A percentile compares a stretch with the other conserved stretches of the same genome.
These are phyloP conservation scores for Turritis glabra DNA, from an alignment of 345 rosid species.

Conservation along the genomic window DNA sequence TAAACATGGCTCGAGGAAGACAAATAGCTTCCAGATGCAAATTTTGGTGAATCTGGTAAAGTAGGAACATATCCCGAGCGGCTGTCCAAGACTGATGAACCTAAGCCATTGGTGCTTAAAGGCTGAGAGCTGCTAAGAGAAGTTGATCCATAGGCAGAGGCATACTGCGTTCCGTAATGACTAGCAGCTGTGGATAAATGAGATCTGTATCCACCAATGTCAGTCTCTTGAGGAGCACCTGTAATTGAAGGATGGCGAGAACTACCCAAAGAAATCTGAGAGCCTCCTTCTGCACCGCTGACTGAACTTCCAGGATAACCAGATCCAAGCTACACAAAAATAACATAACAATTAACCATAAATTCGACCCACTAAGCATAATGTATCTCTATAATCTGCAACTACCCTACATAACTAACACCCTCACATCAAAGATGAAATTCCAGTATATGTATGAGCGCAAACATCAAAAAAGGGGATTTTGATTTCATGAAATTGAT, in stretches of 20 bases:
- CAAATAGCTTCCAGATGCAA: constrained; percentile 62
- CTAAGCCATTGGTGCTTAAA: constrained; percentile 51
- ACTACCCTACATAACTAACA: neutral
- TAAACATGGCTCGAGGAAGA: constrained; percentile 68
- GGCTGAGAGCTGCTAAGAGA: constrained; percentile 62
- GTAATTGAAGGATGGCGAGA: constrained; percentile 62
- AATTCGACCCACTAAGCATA: neutral
- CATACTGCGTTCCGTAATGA: constrained; percentile 75
- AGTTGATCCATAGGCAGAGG: constrained; percentile 63
- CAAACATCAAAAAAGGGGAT: neutral
- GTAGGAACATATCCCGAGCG: constrained; percentile 70
- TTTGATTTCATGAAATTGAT: neutral
- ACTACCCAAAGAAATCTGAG: constrained; percentile 58
- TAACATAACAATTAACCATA: neutral
- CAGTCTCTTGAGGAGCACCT: constrained; percentile 69
- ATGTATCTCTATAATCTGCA: neutral
- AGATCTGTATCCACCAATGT: constrained; percentile 63
- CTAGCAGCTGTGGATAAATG: constrained; percentile 51
- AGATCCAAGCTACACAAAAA: constrained; percentile 51
- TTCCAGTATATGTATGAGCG: neutral
- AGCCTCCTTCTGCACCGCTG: constrained; percentile 59
- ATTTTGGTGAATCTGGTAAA: constrained; percentile 76
- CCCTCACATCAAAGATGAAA: neutral
- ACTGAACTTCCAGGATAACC: constrained; percentile 66
- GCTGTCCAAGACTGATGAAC: constrained; percentile 60